A percentile compares a stretch with the other conserved stretches of the same genome.
Evolutionary conservation across 306 rosid species (phyloP).

Genomic region (Pyrus betulifolia): DNA sequence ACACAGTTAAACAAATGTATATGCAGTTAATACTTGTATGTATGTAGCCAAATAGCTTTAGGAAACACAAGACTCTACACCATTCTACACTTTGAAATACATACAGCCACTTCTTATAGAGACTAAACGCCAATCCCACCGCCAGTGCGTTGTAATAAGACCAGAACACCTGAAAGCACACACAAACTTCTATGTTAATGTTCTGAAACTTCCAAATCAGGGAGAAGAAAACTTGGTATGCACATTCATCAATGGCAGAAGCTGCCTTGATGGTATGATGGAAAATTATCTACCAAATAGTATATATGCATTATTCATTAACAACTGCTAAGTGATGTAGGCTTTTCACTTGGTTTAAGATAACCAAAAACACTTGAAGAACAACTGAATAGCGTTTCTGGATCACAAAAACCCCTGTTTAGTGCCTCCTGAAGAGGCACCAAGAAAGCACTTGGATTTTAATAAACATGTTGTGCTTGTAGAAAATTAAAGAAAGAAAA

Average conservation of each 20-base stretch:
- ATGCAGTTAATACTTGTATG: not conserved
- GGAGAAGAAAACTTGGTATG: too few species aligned
- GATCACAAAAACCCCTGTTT: too few species aligned
- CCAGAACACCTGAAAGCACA: not conserved
- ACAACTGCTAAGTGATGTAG: too few species aligned
- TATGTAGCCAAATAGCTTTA: not conserved
- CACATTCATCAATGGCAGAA: not conserved
- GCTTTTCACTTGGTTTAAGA: not conserved
- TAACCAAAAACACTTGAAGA: too few species aligned
- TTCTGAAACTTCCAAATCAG: not conserved
- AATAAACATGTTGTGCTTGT: too few species aligned
- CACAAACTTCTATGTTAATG: not conserved
- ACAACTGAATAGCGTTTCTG: too few species aligned
- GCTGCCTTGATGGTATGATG: not conserved
- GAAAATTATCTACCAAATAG: not conserved
- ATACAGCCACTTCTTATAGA: not conserved
- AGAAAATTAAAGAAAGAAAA: too few species aligned
- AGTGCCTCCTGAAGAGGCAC: too few species aligned
- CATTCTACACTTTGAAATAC: not conserved
- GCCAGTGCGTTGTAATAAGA: not conserved
- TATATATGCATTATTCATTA: not conserved
- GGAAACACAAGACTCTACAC: not conserved
- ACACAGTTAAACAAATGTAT: not conserved
- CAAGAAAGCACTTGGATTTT: too few species aligned
- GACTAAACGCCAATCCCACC: not conserved